A percentile compares a stretch with the other conserved stretches of the same genome.
Conservation (phyloP, 208 protist genomes). For the Crithidia expoeki region DNA sequence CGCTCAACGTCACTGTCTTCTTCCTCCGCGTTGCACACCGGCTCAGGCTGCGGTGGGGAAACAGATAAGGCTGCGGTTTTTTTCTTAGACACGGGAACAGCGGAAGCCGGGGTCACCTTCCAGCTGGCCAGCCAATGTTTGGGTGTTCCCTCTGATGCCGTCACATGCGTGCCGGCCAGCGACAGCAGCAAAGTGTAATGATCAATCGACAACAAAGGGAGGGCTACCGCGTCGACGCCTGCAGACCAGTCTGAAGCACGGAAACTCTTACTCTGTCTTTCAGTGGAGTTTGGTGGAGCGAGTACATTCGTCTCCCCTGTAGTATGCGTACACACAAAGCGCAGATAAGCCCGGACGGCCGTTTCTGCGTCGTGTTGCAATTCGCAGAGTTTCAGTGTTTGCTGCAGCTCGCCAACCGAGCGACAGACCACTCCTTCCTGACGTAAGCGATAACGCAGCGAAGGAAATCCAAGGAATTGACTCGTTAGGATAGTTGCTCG, state of each 20-base stretch:
- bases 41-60: not conserved
- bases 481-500: not conserved
- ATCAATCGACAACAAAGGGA: slow-evolving; percentile 20
- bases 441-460: not conserved
- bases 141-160: not conserved
- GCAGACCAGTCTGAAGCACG: no score
- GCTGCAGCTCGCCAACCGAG: slow-evolving; percentile 13
- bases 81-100: no score
- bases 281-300: no score
- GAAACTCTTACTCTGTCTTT: no score
- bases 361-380: slow-evolving; percentile 27
- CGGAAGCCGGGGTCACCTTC: no score
- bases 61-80: not conserved
- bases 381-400: slow-evolving; percentile 21
- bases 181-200: slow-evolving; percentile 18
- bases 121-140: not conserved
- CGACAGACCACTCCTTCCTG: not conserved
- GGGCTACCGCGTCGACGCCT: not conserved
- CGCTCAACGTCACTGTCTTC: not conserved
- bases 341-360: slow-evolving; percentile 28
- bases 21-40: not conserved
- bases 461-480: not conserved
- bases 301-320: no score
- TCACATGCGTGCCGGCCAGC: slow-evolving; percentile 19
- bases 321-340: slow-evolving; percentile 10